These are phyloP conservation scores for Talaromyces sp. DNA, from an alignment of 2,329 filamentous ascomycete species.

Conservation along the genomic window DNA sequence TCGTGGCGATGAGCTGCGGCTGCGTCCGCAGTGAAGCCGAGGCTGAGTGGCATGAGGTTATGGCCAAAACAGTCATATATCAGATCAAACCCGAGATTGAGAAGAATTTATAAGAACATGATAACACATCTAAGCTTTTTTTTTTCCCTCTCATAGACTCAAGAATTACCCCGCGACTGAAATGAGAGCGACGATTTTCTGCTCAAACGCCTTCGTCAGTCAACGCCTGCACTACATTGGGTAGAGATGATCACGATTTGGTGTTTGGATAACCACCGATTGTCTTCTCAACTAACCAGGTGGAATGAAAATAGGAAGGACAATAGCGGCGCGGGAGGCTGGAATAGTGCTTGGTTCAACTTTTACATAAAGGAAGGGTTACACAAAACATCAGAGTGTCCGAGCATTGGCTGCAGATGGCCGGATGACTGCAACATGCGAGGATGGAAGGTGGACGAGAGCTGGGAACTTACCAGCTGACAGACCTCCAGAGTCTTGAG, in stretches of 20 bases:
- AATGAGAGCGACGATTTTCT: background rate
- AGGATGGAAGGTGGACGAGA: background rate
- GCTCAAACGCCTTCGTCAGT: background rate
- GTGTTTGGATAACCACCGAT: background rate
- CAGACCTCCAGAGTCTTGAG: background rate
- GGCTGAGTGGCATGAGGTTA: slow-evolving; percentile 37
- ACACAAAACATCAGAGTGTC: slow-evolving; percentile 1
- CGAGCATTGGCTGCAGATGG: background rate
- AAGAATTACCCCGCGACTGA: background rate
- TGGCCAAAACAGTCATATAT: background rate
- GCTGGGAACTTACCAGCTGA: background rate
- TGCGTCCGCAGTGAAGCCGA: slow-evolving; percentile 43
- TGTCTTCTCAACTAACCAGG: background rate
- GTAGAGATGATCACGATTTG: background rate
- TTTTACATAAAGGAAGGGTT: background rate
- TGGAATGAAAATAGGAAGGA: background rate
- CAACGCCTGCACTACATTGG: background rate
- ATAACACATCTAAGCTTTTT: background rate
- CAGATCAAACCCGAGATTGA: background rate
- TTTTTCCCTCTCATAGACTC: background rate
- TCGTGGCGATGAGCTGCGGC: slow-evolving; percentile 42
- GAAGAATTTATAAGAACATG: background rate
- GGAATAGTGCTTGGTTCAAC: background rate
- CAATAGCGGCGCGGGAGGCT: background rate
- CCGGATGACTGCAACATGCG: background rate